Base-by-base conservation (phyloP, 768 basidiomycete species). In the Leccinum arenicola region DNA sequence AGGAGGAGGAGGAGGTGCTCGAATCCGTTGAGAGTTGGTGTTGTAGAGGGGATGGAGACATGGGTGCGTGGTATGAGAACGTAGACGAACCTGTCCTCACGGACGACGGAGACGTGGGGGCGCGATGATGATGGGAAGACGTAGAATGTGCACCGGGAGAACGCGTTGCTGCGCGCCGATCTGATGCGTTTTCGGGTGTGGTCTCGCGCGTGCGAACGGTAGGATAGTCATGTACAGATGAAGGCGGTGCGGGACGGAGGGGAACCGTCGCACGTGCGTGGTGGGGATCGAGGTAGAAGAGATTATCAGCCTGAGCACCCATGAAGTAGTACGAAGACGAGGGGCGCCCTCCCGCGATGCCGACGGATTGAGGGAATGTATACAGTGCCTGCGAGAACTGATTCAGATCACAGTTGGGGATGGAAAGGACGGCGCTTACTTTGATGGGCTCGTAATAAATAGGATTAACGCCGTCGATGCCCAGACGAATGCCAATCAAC, bases 261-360 rank as follows among this genome's bases (percentile, higher is more conserved):
- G 91, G 87, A 3, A 96, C 76, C 0, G 93, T 81, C 0, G 91
- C 82, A 8, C 93, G 84, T 0, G 92, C 79, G 66, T 95, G 84
- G 68, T 91, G 87, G 2, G 89, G 88, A 73, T 91, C 87, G 36
- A 91, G 83, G 68, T 93, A 90, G 68, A 93, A 88, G 7, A 98
- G 80, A 52, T 86, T 89, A 62, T 95, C 90, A 3, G 87, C 89
- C 70, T 99, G 96, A 0, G 88, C 82, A 15, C 93, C 96, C 51
- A 99, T 91, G 69, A 99, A 99, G 73, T 98, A 99, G 73, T 97
- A 98, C 0, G 95, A 97, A 0, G 93, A 95, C n/a, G 91, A 91
- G 0, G 96, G 97, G 21, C 97, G 83, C 3, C 96, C 96, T 40
- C 97, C 96, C 0, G 96, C 95, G 55, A 99, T 98, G 43, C 96